Base-by-base conservation (phyloP, 106 monocot species). In the Dioscorea alata region DNA sequence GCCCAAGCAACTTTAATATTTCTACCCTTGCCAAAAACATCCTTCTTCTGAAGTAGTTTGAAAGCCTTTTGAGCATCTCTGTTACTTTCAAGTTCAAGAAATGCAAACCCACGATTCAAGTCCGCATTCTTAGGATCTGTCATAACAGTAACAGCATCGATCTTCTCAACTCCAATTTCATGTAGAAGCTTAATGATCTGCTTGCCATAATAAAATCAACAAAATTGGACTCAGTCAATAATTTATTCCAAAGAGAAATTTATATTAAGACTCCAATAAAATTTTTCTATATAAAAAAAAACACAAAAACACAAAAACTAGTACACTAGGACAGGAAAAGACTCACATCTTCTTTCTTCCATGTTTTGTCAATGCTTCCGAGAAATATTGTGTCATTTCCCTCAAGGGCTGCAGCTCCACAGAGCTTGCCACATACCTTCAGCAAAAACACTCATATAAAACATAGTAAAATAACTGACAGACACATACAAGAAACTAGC, bases 311-410 rank as follows among this genome's bases (percentile, higher is more conserved):
- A 53, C 53, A 28, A 18, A 42, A 48, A 17, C 31, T 58, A 73
- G 42, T 42, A 42, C 10, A 10, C 28, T 42, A 15, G 65, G 13
- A 48, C 16, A 58, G 18, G 14, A 4, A 33, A 15, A 60, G 23
- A 32, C 89, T 78, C 73, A 92, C 95, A 80, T 96, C 88, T 68
- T 96, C 86, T 70, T 96, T 96, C 78, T 82, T 92, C 95, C 95
- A 96, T 51, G 77, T 84, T 62, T 92, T 96, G 64, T 96, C 88
- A 69, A 96, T 89, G 65, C 88, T 86, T 19, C 86, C 88, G 75
- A 96, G 84, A 73, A 86, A 84, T 72, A 96, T 88, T 35, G 83
- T 88, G 75, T 92, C 91, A 74, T 96, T 88, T 18, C 78, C 91
- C 73, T 92, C 84, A 49, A 92, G 67, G 66, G 86, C 79, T 68